These are phyloP conservation scores for Zygosaccharomyces gambellarensis DNA, from an alignment of 805 yeast species.

Conservation along the genomic window DNA sequence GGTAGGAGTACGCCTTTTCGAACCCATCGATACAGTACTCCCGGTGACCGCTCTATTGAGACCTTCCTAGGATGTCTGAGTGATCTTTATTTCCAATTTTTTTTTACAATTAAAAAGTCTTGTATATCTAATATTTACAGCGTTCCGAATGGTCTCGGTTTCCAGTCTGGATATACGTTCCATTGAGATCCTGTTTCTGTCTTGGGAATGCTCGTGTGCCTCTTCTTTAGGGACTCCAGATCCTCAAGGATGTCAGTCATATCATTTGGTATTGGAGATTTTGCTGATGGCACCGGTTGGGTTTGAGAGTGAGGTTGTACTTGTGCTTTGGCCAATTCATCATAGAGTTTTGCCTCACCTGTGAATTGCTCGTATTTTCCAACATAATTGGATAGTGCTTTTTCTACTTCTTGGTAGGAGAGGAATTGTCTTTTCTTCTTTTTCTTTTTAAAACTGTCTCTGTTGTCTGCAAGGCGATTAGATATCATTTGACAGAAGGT, in stretches of 20 bases:
- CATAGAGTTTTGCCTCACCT: conserved; percentile 11
- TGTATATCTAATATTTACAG: conserved; percentile 19
- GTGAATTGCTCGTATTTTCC: conserved; percentile 7
- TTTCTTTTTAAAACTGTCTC: conserved; percentile 11
- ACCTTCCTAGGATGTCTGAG: conserved; percentile 96
- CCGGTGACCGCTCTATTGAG: conserved; percentile 75
- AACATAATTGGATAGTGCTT: conserved; percentile 2
- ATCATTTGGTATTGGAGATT: background rate
- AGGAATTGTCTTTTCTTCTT: conserved; percentile 17
- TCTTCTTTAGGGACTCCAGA: conserved; percentile 20
- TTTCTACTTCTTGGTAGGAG: conserved; percentile 10
- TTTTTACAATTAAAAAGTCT: background rate
- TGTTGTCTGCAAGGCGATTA: conserved; percentile 5
- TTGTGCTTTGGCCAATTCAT: conserved; percentile 7
- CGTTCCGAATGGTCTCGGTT: conserved; percentile 52
- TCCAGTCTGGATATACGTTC: conserved; percentile 41
- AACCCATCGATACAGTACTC: conserved; percentile 66
- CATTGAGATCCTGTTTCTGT: conserved; percentile 19
- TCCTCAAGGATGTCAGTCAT: conserved; percentile 16
- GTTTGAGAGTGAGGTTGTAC: background rate
- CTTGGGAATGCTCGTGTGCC: conserved; percentile 9
- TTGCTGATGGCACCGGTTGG: background rate
- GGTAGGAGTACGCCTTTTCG: conserved; percentile 72
- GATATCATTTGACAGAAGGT: conserved; percentile 10
- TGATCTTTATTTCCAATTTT: conserved; percentile 14